These are phyloP conservation scores for Nosema muscidifuracis DNA, from an alignment of 371 early-diverging fungal species.

Conservation along the genomic window DNA sequence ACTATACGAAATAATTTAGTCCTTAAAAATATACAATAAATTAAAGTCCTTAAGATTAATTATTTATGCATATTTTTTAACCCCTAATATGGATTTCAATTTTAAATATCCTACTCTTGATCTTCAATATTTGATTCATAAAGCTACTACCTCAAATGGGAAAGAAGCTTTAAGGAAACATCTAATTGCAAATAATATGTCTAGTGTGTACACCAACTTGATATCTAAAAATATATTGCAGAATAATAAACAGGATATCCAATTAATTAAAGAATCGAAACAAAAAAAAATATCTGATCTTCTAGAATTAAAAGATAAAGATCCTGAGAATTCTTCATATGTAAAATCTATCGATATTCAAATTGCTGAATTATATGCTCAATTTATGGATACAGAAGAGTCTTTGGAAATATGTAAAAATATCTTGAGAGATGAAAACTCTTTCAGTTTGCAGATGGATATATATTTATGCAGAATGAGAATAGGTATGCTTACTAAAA, in stretches of 20 bases:
- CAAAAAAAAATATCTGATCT: conserved; percentile 23
- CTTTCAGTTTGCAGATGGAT: conserved; percentile 46
- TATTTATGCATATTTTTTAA: not conserved
- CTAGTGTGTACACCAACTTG: conserved; percentile 12
- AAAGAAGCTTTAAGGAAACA: conserved; percentile 21
- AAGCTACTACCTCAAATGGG: not conserved
- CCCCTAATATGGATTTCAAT: conserved; percentile 25
- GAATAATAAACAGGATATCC: conserved; percentile 7
- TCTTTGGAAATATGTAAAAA: conserved; percentile 14
- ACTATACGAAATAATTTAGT: conserved; percentile 2
- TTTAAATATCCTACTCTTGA: conserved; percentile 26
- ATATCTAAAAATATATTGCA: conserved; percentile 21
- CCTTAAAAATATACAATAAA: not conserved
- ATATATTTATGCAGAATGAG: conserved; percentile 51
- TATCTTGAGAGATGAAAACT: conserved; percentile 23
- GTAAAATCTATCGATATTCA: conserved; percentile 26
- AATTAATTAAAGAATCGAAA: conserved; percentile 8
- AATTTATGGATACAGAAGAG: conserved; percentile 35
- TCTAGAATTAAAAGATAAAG: conserved; percentile 10
- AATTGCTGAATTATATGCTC: conserved; percentile 38
- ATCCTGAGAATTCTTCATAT: conserved; percentile 39
- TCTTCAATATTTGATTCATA: conserved; percentile 2
- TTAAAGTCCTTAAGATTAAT: not conserved
- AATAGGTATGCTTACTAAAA: conserved; percentile 49
- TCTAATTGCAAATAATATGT: conserved; percentile 26